Base-by-base conservation (phyloP, 2,329 filamentous ascomycete species). In the Thermothelomyces thermophilus region DNA sequence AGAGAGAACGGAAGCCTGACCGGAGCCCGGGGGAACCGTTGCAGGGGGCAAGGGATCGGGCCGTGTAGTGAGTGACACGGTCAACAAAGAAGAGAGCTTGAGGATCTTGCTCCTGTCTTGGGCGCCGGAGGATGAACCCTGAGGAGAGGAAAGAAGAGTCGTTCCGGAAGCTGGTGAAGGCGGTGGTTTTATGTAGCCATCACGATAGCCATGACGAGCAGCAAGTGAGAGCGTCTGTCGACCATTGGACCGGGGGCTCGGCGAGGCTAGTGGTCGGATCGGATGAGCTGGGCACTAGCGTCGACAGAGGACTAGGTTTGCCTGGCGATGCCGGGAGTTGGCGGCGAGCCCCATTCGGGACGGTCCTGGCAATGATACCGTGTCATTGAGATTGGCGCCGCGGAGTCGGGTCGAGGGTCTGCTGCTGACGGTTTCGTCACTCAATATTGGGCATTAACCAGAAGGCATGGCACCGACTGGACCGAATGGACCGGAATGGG, bases 121-220 rank as follows among this genome's bases (percentile, higher is more conserved):
- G 9, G 5, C 31, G 36, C 30, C 19, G 35, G 31, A 31, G 46
- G 45, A 48, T 16, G 16, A 42, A 9, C 53, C 46, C 51, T 55
- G 45, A 34, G 16, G 50, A 53, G 14, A 51, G 26, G 40, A 35
- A 17, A 45, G 40, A 31, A 26, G 31, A 42, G 11, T n/a, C 14
- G 11, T 36, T 17, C 26, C 41, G 24, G 16, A 39, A 5, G 24
- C 24, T 24, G 48, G 48, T 44, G 28, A 43, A 40, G 7, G 2
- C 33, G 35, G 13, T 35, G 37, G 36, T 22, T 51, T 54, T 51
- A 54, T 51, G 37, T 19, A 35, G n/a, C 37, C 47, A 46, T 44
- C 46, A 31, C 37, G n/a, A n/a, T n/a, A n/a, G n/a, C n/a, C n/a
- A n/a, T n/a, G n/a, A 14, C 20, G 31, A n/a, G 24, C 35, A 24